These are phyloP conservation scores for Macrolepiota albuminosa DNA, from an alignment of 768 basidiomycete genomes.

Conservation along the genomic window DNA sequence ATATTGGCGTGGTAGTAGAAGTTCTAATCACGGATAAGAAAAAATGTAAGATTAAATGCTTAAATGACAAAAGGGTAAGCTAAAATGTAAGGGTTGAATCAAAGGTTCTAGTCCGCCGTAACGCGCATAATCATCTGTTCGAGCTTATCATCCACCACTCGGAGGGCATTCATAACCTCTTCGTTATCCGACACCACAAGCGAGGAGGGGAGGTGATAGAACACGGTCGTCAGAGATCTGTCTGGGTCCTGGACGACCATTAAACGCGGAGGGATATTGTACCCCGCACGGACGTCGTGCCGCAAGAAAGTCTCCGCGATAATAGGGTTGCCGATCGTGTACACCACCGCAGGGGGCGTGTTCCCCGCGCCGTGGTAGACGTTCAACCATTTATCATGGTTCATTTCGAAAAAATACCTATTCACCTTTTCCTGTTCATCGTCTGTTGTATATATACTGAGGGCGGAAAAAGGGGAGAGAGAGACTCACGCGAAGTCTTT, in stretches of 20 bases:
- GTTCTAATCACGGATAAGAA: background rate
- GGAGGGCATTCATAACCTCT: slow-evolving; percentile 27
- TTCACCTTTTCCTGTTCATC: background rate
- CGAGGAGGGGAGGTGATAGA: slow-evolving; percentile 34
- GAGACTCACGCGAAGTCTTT: slow-evolving; percentile 42
- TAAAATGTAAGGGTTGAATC: background rate
- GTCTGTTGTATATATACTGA: too few species aligned
- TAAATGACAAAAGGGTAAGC: background rate
- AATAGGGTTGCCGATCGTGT: slow-evolving; percentile 35
- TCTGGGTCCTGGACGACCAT: slow-evolving; percentile 26
- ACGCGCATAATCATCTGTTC: slow-evolving; percentile 34
- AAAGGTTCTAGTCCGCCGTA: slow-evolving; percentile 14
- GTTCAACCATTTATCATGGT: slow-evolving; percentile 33
- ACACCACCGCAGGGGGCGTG: slow-evolving; percentile 31
- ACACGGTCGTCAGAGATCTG: slow-evolving; percentile 22
- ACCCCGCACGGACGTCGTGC: slow-evolving; percentile 24
- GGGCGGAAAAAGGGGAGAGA: too few species aligned
- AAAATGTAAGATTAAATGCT: background rate
- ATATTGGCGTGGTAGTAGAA: too few species aligned
- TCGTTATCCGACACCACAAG: slow-evolving; percentile 24
- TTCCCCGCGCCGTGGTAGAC: slow-evolving; percentile 20
- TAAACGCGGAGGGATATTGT: slow-evolving; percentile 29
- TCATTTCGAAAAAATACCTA: slow-evolving; percentile 38
- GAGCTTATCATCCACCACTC: slow-evolving; percentile 38
- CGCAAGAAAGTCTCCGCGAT: slow-evolving; percentile 29